Conservation (phyloP, 257 asterid genomes). For the Primulina huaijiensis region DNA sequence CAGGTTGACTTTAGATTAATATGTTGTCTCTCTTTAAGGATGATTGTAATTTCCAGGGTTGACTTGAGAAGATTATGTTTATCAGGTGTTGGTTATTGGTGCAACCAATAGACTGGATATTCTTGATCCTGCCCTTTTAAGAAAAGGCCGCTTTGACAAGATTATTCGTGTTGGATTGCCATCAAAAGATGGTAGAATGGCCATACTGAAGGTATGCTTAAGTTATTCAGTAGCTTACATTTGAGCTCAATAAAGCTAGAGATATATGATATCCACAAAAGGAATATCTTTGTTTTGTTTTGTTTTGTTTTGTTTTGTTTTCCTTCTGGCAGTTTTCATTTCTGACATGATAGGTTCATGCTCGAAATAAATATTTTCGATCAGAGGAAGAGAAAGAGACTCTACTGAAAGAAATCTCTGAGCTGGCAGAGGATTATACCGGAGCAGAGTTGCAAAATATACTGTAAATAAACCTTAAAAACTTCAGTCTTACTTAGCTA, state of each 20-base stretch:
- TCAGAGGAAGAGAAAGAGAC: slow-evolving; percentile 90
- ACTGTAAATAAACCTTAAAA: slow-evolving; percentile 48
- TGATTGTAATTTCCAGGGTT: slow-evolving; percentile 1
- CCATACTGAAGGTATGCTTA: slow-evolving; percentile 77
- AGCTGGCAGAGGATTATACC: slow-evolving; percentile 80
- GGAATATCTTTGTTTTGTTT: background rate
- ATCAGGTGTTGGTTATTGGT: slow-evolving; percentile 89
- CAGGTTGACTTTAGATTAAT: slow-evolving; percentile 49
- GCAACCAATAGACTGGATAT: slow-evolving; percentile 98
- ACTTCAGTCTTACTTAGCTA: slow-evolving; percentile 19
- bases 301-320: slow-evolving; percentile 2
- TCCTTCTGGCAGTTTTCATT: slow-evolving; percentile 25
- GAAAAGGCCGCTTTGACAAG: slow-evolving; percentile 98
- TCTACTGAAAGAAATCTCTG: slow-evolving; percentile 82
- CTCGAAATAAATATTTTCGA: slow-evolving; percentile 87
- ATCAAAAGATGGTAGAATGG: slow-evolving; percentile 89
- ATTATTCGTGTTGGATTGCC: slow-evolving; percentile 96
- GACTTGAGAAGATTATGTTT: slow-evolving; percentile 21
- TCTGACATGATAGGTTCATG: slow-evolving; percentile 69
- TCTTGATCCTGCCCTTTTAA: slow-evolving; percentile 93
- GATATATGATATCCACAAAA: slow-evolving; percentile 9
- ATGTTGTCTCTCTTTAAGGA: slow-evolving; percentile 15
- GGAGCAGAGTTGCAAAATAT: slow-evolving; percentile 98
- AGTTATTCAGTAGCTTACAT: slow-evolving; percentile 10
- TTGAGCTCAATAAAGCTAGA: slow-evolving; percentile 5